Conservation (phyloP, 2,329 filamentous ascomycete species). For the Daldinia eschscholtzii region DNA sequence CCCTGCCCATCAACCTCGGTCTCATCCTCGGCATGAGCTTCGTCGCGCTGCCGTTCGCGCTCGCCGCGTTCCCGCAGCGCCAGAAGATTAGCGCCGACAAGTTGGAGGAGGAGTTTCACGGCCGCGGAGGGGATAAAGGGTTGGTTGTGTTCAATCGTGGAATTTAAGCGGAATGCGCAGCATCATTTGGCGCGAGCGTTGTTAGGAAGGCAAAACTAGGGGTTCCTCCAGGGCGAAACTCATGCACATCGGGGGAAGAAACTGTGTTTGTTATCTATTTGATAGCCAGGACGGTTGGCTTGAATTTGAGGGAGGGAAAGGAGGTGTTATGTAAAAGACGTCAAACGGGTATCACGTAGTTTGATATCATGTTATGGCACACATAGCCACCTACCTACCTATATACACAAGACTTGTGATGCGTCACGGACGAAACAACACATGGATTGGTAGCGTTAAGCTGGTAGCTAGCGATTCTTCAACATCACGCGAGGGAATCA, state of each 20-base stretch:
- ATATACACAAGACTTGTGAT: not conserved
- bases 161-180: slow-evolving; percentile 66
- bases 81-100: slow-evolving; percentile 81
- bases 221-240: slow-evolving; percentile 7
- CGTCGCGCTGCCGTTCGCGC: slow-evolving; percentile 87
- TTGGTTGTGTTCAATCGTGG: slow-evolving; percentile 97
- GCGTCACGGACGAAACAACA: not conserved
- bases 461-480: not conserved
- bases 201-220: slow-evolving; percentile 10
- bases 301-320: not conserved
- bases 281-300: slow-evolving; percentile 4
- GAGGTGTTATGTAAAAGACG: not conserved
- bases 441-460: not conserved
- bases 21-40: slow-evolving; percentile 89
- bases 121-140: slow-evolving; percentile 80
- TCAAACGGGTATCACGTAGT: slow-evolving; percentile 13
- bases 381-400: slow-evolving; percentile 1
- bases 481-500: too few relatives aligned
- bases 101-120: slow-evolving; percentile 89
- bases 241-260: not conserved
- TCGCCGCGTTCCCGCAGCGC: slow-evolving; percentile 92
- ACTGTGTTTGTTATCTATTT: not conserved
- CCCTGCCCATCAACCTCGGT: slow-evolving; percentile 85
- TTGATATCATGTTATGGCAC: slow-evolving; percentile 1
- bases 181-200: slow-evolving; percentile 13